Evolutionary conservation across 257 asterid genomes (phyloP).

Genomic region (Solanum raphanifolium): DNA sequence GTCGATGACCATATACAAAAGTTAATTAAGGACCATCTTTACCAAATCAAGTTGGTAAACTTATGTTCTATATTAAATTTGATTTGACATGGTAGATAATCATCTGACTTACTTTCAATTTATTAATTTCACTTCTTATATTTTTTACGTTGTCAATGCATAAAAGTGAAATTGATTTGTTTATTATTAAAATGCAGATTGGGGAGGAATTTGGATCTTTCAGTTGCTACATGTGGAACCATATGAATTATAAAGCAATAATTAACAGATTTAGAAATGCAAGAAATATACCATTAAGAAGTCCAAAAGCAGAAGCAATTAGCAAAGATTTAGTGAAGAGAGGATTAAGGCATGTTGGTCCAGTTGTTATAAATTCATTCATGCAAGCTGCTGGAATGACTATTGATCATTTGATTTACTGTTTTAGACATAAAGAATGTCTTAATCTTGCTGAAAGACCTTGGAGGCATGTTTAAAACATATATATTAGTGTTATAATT

Average conservation of each 20-base stretch:
- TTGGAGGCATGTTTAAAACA: constrained; percentile 70
- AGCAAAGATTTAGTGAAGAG: constrained; percentile 79
- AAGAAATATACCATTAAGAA: constrained; percentile 73
- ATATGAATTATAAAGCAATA: constrained; percentile 64
- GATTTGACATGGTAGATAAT: not conserved
- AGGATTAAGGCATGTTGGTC: constrained; percentile 81
- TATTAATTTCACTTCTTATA: too few relatives aligned
- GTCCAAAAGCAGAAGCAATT: constrained; percentile 76
- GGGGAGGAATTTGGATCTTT: constrained; percentile 70
- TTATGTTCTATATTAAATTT: not conserved
- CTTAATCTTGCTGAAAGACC: constrained; percentile 79
- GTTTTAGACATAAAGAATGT: constrained; percentile 62
- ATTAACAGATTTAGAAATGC: constrained; percentile 58
- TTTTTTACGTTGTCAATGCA: not conserved
- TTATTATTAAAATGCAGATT: constrained; percentile 22
- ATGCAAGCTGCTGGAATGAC: constrained; percentile 93
- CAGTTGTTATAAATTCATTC: constrained; percentile 72
- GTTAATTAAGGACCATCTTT: not conserved
- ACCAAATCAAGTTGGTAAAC: not conserved
- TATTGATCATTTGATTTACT: constrained; percentile 70
- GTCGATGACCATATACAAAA: not conserved
- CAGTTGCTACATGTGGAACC: constrained; percentile 75
- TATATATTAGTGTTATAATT: not conserved
- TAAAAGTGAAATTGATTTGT: not conserved
- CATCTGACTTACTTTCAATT: not conserved